These are phyloP conservation scores for Coemansia sp. DNA, from an alignment of 192 early-diverging fungal genomes.

Conservation along the genomic window DNA sequence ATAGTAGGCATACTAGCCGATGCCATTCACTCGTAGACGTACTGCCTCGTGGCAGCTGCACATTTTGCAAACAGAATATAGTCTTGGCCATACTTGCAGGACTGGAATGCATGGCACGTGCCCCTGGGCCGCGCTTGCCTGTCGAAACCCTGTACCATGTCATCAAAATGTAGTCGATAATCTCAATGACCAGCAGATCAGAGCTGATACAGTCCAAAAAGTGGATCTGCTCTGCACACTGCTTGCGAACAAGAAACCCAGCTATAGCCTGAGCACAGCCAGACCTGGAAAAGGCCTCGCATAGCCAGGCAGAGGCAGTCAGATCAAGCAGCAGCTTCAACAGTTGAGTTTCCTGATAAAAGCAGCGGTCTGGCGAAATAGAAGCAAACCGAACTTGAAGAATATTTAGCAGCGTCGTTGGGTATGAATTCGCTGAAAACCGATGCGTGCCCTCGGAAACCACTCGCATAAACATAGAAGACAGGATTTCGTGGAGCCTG, in stretches of 20 bases:
- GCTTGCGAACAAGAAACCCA: conserved; percentile 6
- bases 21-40: conserved; percentile 9
- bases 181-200: conserved; percentile 23
- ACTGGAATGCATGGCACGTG: not conserved
- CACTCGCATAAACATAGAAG: conserved; percentile 27
- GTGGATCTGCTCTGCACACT: not conserved
- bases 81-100: conserved; percentile 23
- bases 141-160: conserved; percentile 12
- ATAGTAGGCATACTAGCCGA: conserved; percentile 12
- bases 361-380: conserved; percentile 5
- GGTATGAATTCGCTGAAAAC: conserved; percentile 6
- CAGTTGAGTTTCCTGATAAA: conserved; percentile 10
- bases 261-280: conserved; percentile 26
- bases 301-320: conserved; percentile 7
- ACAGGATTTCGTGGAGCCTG: conserved; percentile 5
- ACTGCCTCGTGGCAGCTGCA: conserved; percentile 7
- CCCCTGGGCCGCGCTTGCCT: not conserved
- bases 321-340: conserved; percentile 20
- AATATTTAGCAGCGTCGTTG: not conserved
- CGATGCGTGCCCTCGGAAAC: not conserved
- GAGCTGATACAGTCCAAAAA: conserved; percentile 17
- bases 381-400: conserved; percentile 3
- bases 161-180: conserved; percentile 28
- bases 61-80: conserved; percentile 18
- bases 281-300: conserved; percentile 8